phyloP scores from a whole-genome alignment of 352 stramenopile species.

The Globisporangium apiculatum region DNA sequence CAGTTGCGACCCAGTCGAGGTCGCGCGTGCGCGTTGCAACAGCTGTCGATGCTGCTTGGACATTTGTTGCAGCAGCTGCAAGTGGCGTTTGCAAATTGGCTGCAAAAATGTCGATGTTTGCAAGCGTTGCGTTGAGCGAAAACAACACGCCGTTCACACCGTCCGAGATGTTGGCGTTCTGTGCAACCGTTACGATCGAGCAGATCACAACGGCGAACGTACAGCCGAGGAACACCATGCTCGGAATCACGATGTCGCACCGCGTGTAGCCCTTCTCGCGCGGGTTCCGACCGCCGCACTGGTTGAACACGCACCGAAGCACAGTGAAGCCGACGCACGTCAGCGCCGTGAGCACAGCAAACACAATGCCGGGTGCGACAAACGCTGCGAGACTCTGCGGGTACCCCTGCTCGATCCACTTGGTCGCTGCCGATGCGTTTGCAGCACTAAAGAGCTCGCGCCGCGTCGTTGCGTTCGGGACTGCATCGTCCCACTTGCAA shows the following conservation, averaged over 20 bases:
- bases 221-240: slow-evolving; percentile 52
- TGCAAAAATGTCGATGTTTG: slow-evolving; percentile 73
- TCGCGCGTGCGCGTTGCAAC: slow-evolving; percentile 34
- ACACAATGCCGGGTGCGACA: slow-evolving; percentile 61
- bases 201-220: slow-evolving; percentile 77
- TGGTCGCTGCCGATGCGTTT: slow-evolving; percentile 42
- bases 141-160: slow-evolving; percentile 51
- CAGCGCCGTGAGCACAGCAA: slow-evolving; percentile 57
- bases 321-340: slow-evolving; percentile 54
- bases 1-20: slow-evolving; percentile 42
- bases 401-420: slow-evolving; percentile 66
- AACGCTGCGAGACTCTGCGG: slow-evolving; percentile 62
- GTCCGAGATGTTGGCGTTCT: slow-evolving; percentile 80
- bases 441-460: slow-evolving; percentile 48
- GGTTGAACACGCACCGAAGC: slow-evolving; percentile 74
- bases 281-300: slow-evolving; percentile 67
- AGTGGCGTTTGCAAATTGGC: slow-evolving; percentile 52
- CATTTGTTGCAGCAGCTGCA: slow-evolving; percentile 26
- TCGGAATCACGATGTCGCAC: slow-evolving; percentile 67
- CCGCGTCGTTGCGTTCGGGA: slow-evolving; percentile 28
- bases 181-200: slow-evolving; percentile 57
- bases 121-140: slow-evolving; percentile 61
- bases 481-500: slow-evolving; percentile 74
- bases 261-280: slow-evolving; percentile 72
- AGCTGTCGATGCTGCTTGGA: slow-evolving; percentile 30